Conservation (phyloP, 2,329 filamentous ascomycete genomes). For the Sporothrix schenckii region DNA sequence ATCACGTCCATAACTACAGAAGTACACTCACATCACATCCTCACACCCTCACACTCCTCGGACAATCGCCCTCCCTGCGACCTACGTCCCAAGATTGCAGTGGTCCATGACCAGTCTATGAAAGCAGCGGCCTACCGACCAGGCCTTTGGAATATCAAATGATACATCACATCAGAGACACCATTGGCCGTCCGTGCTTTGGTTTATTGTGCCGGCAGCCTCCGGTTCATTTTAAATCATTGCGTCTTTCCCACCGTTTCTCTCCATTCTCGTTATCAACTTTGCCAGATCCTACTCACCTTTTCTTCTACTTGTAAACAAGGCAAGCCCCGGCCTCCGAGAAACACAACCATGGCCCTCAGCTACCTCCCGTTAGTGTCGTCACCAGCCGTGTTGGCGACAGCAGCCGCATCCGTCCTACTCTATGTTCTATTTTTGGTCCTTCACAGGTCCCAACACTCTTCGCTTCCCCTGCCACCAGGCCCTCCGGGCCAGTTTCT, state of each 20-base stretch:
- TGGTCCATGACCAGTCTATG: neutral
- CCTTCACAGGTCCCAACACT: conserved; percentile 7
- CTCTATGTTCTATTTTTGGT: conserved; percentile 18
- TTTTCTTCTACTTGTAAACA: neutral
- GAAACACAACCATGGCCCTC: conserved; percentile 2
- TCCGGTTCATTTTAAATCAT: neutral
- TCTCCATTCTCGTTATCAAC: too few relatives aligned
- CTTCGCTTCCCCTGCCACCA: conserved; percentile 33
- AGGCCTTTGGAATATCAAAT: neutral
- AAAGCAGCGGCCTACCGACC: neutral
- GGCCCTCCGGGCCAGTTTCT: conserved; percentile 47
- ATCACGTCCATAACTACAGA: too few relatives aligned
- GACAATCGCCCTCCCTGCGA: neutral
- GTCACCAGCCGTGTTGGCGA: conserved; percentile 12
- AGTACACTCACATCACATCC: too few relatives aligned
- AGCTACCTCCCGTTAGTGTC: neutral
- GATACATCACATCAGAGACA: neutral
- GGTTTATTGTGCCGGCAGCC: neutral
- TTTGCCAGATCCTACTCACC: too few relatives aligned
- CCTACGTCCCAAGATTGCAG: neutral
- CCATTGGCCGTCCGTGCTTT: neutral
- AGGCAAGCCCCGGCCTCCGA: too few relatives aligned
- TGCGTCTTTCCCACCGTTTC: neutral
- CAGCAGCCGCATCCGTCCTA: conserved; percentile 20
- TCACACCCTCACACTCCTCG: neutral